Evolutionary conservation across 2,329 filamentous ascomycete genomes (phyloP).

Genomic region (Arthrobotrys entomopaga): DNA sequence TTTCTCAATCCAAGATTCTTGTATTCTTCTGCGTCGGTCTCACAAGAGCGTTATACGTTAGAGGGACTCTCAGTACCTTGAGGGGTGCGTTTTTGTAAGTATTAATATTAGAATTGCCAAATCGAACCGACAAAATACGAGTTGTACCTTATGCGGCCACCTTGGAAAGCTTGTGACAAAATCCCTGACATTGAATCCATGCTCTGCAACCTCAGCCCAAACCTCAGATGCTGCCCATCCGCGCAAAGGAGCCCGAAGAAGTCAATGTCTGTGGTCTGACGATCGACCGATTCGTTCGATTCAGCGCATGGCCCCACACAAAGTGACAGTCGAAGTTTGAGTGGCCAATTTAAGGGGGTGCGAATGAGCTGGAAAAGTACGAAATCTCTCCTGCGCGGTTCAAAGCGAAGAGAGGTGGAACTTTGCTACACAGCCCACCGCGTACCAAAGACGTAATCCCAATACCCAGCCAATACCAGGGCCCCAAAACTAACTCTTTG

Average conservation of each 20-base stretch:
- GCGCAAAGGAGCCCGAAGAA: not conserved
- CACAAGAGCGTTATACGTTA: too few relatives aligned
- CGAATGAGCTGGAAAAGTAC: not conserved
- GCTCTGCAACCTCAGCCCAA: conserved; percentile 40
- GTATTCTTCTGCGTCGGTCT: too few relatives aligned
- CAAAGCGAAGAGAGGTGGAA: conserved; percentile 26
- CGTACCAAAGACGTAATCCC: conserved; percentile 37
- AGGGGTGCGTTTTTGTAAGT: not conserved
- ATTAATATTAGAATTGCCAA: not conserved
- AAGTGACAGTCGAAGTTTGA: conserved; percentile 21
- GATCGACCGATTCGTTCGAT: conserved; percentile 43
- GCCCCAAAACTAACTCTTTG: not conserved
- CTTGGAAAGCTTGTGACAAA: not conserved
- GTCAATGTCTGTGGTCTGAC: conserved; percentile 23
- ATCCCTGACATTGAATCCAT: conserved; percentile 4
- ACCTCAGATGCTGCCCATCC: not conserved
- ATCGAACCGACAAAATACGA: not conserved
- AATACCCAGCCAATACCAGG: conserved; percentile 23
- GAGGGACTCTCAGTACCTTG: too few relatives aligned
- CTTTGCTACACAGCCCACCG: conserved; percentile 28
- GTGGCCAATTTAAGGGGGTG: conserved; percentile 44
- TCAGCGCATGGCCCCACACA: conserved; percentile 25
- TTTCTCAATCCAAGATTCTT: too few relatives aligned
- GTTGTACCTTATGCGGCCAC: not conserved
- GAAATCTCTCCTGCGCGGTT: not conserved